Percentiles rank a stretch among this genome's conserved stretches.
phyloP scores from a whole-genome alignment of 495 filamentous ascomycete genomes.

The Neurospora sp. region DNA sequence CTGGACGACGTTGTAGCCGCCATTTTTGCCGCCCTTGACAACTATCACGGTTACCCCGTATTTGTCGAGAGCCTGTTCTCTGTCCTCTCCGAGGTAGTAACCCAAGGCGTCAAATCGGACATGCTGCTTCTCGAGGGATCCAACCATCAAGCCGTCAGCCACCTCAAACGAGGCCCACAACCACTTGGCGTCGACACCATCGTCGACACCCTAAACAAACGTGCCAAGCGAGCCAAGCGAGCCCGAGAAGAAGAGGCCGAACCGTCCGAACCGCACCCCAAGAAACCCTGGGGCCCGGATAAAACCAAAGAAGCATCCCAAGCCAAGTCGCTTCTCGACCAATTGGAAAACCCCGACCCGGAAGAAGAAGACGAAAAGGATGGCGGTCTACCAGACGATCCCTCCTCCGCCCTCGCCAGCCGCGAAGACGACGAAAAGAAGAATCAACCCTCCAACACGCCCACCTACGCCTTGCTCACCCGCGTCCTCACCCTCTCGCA shows the following conservation, averaged over 20 bases:
- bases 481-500: conserved; percentile 62
- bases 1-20: conserved; percentile 83
- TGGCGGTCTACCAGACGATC: conserved; percentile 3
- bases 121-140: conserved; percentile 38
- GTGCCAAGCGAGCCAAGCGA: conserved; percentile 7
- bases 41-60: conserved; percentile 84
- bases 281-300: conserved; percentile 29
- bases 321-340: conserved; percentile 33
- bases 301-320: conserved; percentile 19
- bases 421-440: conserved; percentile 30
- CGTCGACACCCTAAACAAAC: conserved; percentile 11
- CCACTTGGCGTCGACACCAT: conserved; percentile 8
- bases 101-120: conserved; percentile 62
- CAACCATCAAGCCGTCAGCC: conserved; percentile 20
- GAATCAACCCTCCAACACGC: conserved; percentile 34
- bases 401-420: neutral
- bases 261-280: conserved; percentile 10
- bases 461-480: conserved; percentile 53
- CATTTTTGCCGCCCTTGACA: conserved; percentile 82
- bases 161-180: conserved; percentile 18
- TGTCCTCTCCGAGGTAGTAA: conserved; percentile 69
- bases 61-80: conserved; percentile 80
- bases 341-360: conserved; percentile 10
- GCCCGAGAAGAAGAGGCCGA: conserved; percentile 18
- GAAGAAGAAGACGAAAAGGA: conserved; percentile 2